phyloP scores from a whole-genome alignment of 2,329 filamentous ascomycete species.

The Corinectria fuckeliana region DNA sequence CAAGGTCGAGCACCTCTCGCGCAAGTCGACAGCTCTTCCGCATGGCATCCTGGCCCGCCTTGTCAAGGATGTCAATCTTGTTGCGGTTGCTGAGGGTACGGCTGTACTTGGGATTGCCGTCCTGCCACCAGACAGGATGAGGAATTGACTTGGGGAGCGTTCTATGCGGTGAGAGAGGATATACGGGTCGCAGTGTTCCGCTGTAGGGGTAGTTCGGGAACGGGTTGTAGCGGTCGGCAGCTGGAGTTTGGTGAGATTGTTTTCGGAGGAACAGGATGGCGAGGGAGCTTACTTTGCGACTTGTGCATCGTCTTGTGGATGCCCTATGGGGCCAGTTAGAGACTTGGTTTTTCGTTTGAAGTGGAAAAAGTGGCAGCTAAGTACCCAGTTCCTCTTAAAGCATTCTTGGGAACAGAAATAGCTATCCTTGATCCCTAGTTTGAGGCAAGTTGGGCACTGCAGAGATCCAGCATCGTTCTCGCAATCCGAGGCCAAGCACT shows the following conservation, averaged over 20 bases:
- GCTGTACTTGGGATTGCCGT: slow-evolving; percentile 74
- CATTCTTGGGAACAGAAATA: slow-evolving; percentile 99
- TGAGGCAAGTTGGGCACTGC: slow-evolving; percentile 95
- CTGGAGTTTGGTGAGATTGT: slow-evolving; percentile 91
- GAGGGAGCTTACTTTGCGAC: slow-evolving; percentile 76
- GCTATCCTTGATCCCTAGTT: slow-evolving; percentile 84
- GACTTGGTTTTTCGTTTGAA: slow-evolving; percentile 22
- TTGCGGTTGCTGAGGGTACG: slow-evolving; percentile 71
- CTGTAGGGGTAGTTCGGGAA: slow-evolving; percentile 88
- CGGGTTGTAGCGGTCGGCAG: slow-evolving; percentile 87
- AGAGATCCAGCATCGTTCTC: slow-evolving; percentile 83
- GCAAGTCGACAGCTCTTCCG: slow-evolving; percentile 87
- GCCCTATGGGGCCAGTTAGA: slow-evolving; percentile 56
- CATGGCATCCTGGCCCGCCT: slow-evolving; percentile 85
- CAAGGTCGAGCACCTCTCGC: slow-evolving; percentile 91
- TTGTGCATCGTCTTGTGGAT: slow-evolving; percentile 79
- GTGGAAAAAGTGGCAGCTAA: slow-evolving; percentile 35
- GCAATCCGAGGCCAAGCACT: slow-evolving; percentile 85
- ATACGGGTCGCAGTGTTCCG: slow-evolving; percentile 83
- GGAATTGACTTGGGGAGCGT: slow-evolving; percentile 80
- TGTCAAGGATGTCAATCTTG: slow-evolving; percentile 83
- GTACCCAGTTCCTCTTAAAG: slow-evolving; percentile 98
- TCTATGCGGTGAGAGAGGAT: slow-evolving; percentile 77
- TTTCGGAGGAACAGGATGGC: slow-evolving; percentile 76
- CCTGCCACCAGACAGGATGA: slow-evolving; percentile 85